These are phyloP conservation scores for Amphirosellinia nigrospora DNA, from an alignment of 495 filamentous ascomycete genomes.

Conservation along the genomic window DNA sequence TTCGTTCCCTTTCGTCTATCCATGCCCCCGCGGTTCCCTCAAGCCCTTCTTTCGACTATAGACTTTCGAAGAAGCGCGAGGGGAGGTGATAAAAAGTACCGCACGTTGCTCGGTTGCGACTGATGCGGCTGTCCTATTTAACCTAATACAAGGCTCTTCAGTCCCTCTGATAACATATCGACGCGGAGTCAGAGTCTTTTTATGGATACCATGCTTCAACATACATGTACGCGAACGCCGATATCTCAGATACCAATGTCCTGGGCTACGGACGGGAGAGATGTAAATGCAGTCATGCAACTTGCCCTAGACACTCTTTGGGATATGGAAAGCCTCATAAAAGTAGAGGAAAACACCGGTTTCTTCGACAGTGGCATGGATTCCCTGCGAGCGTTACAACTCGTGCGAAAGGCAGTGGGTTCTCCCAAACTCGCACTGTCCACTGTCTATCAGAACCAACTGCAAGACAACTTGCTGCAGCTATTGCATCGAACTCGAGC, in stretches of 20 bases:
- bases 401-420: conserved; percentile 34
- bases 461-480: conserved; percentile 31
- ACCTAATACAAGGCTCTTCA: no score
- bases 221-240: conserved; percentile 42
- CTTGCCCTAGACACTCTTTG: conserved; percentile 16
- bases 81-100: no score
- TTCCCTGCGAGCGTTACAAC: conserved; percentile 47
- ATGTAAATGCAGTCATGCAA: background rate
- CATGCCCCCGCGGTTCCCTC: no score
- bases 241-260: no score
- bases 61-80: no score
- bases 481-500: background rate
- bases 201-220: no score
- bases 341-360: conserved; percentile 35
- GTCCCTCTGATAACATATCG: no score
- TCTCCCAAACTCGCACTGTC: conserved; percentile 27
- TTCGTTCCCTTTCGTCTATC: background rate
- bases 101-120: no score
- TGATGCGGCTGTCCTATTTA: no score
- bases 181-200: no score
- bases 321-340: conserved; percentile 20
- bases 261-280: background rate
- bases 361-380: conserved; percentile 56
- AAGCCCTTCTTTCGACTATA: no score
- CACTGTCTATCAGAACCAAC: conserved; percentile 43